A percentile compares a stretch with the other conserved stretches of the same genome.
Conservation (phyloP, 192 early-diverging fungal genomes). For the Coemansia sp. region DNA sequence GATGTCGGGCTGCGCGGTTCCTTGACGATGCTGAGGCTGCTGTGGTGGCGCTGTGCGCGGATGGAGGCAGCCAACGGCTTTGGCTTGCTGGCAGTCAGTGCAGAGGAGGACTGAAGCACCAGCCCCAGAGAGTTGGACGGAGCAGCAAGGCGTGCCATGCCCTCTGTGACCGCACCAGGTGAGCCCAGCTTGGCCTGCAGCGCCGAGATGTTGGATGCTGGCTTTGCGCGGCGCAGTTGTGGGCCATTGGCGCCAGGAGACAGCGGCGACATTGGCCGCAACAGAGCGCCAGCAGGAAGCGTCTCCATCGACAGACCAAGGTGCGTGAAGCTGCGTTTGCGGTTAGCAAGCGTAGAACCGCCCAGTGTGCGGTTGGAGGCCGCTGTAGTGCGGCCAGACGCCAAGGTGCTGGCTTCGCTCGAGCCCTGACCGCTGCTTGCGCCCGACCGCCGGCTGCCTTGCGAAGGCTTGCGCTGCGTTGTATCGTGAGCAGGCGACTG, state of each 20-base stretch:
- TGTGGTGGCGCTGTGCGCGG: constrained; percentile 52
- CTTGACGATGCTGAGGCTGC: constrained; percentile 20
- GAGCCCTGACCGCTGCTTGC: constrained; percentile 17
- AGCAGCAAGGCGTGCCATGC: constrained; percentile 29
- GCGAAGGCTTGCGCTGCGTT: constrained; percentile 42
- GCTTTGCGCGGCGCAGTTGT: constrained; percentile 47
- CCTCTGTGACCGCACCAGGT: constrained; percentile 19
- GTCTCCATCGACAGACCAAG: constrained; percentile 54
- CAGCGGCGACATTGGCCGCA: constrained; percentile 9
- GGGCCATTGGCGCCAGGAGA: constrained; percentile 12
- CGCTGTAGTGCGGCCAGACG: constrained; percentile 17
- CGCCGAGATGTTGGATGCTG: constrained; percentile 23
- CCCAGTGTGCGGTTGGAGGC: constrained; percentile 29
- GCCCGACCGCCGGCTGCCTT: constrained; percentile 43
- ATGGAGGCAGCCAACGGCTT: constrained; percentile 34
- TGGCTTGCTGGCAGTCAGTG: constrained; percentile 13
- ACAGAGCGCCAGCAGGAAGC: constrained; percentile 14
- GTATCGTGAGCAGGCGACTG: constrained; percentile 17
- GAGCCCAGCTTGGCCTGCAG: constrained; percentile 30
- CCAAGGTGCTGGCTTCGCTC: constrained; percentile 17
- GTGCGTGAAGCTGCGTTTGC: constrained; percentile 57
- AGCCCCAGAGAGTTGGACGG: constrained; percentile 53
- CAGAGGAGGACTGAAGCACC: constrained; percentile 37
- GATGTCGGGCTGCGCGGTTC: constrained; percentile 41
- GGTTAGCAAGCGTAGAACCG: constrained; percentile 42